Evolutionary conservation across 2,329 filamentous ascomycete species (phyloP), one percentile per base, ranked within the genome.

Genomic region (Onygenales sp.): DNA sequence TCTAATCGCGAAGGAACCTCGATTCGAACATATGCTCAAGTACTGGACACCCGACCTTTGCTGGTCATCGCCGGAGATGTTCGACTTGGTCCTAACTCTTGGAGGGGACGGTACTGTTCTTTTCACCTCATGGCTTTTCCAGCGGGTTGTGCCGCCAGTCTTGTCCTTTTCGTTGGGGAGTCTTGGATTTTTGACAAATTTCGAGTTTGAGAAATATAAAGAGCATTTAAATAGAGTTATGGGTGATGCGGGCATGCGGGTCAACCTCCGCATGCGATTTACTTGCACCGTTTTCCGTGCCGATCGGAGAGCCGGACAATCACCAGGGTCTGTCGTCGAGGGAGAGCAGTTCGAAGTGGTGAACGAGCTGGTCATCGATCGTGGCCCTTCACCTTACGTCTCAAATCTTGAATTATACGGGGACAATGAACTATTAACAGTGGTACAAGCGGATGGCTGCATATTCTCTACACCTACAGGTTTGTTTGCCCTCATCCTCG

Each of bases 1-100:
- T 33, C 78, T 98, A 52, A 62, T 92, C 6, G 81, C 82, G 43
- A 81, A 87, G 63, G 84, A 97, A 62, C 77, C 83, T 9, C 83
- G 86, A 27, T 95, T 90, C 68, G 77, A 85, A 59, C 77, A 83
- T 50, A 95, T 95, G 85, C 81, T 98, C 57, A 85, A 85, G 64
- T 98, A 94, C 73, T 98, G 93, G 93, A 93, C 90, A 0, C 92
- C 92, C 0, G 91, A 96, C 64, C 80, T 98, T 36, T 98, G 93
- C 78, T 94, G 92, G 86, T 86, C 84, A 60, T 84, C 86, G 50
- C 93, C 93, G 0, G 93, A 98, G 68, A 91, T 89, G 61, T 98
- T 98, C 62, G 93, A 98, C 68, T 78, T 98, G 5, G 93, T 98
- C 51, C 82, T 98, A 38, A 95, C 92, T 0, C 78, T 95, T 6